Evolutionary conservation across 2,329 filamentous ascomycete genomes (phyloP), one percentile per base, ranked within the genome.

Genomic region (Claviceps sorghi): DNA sequence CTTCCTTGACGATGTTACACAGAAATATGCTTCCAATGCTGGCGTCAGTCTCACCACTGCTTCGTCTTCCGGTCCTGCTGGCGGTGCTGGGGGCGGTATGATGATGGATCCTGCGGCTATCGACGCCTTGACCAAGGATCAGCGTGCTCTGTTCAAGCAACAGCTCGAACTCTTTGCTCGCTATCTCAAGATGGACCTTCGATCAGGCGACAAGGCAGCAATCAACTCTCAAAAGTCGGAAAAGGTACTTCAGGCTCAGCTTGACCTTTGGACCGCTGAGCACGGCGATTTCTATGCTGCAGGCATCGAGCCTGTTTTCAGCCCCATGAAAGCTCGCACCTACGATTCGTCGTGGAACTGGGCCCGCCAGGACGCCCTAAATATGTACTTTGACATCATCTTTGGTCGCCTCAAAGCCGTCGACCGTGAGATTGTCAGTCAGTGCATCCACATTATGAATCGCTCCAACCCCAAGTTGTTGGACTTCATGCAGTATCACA

Each of bases 291-390:
- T 95, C 69, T 98, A 98, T 65, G 93, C 93, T 22, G 75, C 86
- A 29, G 93, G 93, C 50, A 97, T 98, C 58, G 88, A 94, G 68
- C 93, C 93, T 11, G 84, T 89, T 21, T 98, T 98, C 72, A 94
- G 86, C 64, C 75, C 88, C 4, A 80, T 97, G 57, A 98, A 98
- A 70, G 93, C 93, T 34, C 86, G 93, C 65, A 83, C 93, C 10
- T 98, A 98, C 71, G 93, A 98, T 68, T 97, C 93, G 0, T 94
- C 89, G 0, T 98, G 93, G 93, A 98, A 98, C 69, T 98, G 93
- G 93, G 93, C 89, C 56, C 85, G 93, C 50, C 93, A 98, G 67
- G 93, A 98, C 68, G 93, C 91, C 30, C 80, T 98, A 51, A 93
- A 79, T 73, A 98, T 98, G 91, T 98, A 93, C 75, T 98, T 89